Conservation (phyloP, 306 rosid species). For the Hippophae rhamnoides region DNA sequence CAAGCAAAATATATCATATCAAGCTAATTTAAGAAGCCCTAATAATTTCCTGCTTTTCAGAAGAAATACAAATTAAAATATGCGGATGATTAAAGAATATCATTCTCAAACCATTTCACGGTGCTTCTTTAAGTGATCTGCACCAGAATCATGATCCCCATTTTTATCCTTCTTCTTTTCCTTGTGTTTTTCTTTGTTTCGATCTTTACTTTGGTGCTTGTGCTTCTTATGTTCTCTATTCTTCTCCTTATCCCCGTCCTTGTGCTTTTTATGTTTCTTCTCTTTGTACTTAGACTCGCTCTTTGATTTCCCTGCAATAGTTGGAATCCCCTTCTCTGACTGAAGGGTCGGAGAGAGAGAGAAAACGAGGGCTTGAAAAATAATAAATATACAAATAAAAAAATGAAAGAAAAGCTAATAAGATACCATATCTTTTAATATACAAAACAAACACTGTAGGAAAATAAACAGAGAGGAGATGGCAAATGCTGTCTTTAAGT, state of each 20-base stretch:
- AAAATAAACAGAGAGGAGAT: background rate
- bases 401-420: conserved; percentile 6
- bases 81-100: conserved; percentile 2
- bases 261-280: conserved; percentile 84
- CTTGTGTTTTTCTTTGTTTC: conserved; percentile 42
- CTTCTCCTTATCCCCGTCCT: conserved; percentile 72
- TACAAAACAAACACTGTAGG: background rate
- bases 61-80: conserved; percentile 6
- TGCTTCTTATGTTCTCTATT: conserved; percentile 93
- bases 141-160: conserved; percentile 68
- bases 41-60: conserved; percentile 1
- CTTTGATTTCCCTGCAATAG: conserved; percentile 73
- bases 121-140: conserved; percentile 84
- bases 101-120: conserved; percentile 70
- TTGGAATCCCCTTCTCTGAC: conserved; percentile 89
- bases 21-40: background rate
- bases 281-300: conserved; percentile 78
- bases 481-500: conserved; percentile 1
- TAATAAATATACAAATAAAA: conserved; percentile 1
- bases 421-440: background rate
- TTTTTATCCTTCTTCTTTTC: conserved; percentile 88
- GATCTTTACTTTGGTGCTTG: conserved; percentile 78
- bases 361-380: background rate
- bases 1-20: background rate
- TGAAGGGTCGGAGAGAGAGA: conserved; percentile 5